Evolutionary conservation across 2,329 filamentous ascomycete species (phyloP).

Genomic region (Colletotrichum sp.): DNA sequence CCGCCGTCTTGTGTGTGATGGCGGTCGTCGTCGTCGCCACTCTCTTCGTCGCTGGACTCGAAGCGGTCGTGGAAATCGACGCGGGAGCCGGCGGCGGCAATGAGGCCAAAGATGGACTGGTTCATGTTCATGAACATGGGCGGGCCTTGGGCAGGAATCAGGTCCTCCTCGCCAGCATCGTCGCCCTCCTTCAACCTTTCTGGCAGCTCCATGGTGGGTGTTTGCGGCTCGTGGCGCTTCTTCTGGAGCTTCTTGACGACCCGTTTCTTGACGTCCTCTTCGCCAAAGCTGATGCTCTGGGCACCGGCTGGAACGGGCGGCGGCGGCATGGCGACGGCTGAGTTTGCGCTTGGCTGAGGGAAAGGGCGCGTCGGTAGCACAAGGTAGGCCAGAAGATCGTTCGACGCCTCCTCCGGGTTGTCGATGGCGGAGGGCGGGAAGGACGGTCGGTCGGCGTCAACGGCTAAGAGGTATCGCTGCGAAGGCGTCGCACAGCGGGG

Average conservation of each 20-base stretch:
- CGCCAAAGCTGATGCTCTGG: conserved; percentile 31
- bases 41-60: conserved; percentile 85
- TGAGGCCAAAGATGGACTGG: conserved; percentile 92
- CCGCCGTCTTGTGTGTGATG: conserved; percentile 6
- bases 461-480: neutral
- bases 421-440: neutral
- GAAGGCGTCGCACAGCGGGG: neutral
- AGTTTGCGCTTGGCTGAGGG: conserved; percentile 2
- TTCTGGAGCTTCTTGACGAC: conserved; percentile 50
- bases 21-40: conserved; percentile 51
- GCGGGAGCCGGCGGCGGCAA: conserved; percentile 84
- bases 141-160: conserved; percentile 47
- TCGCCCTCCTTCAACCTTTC: conserved; percentile 57
- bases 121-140: conserved; percentile 78
- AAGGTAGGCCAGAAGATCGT: neutral
- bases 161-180: conserved; percentile 53
- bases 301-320: conserved; percentile 5
- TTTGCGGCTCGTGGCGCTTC: conserved; percentile 42
- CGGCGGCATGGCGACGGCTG: conserved; percentile 9
- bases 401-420: neutral
- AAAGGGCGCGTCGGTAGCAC: neutral
- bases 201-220: conserved; percentile 53
- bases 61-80: conserved; percentile 84
- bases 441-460: neutral
- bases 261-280: conserved; percentile 41